Conservation (phyloP, 441 rosid genomes). For the Gossypium gossypioides region DNA sequence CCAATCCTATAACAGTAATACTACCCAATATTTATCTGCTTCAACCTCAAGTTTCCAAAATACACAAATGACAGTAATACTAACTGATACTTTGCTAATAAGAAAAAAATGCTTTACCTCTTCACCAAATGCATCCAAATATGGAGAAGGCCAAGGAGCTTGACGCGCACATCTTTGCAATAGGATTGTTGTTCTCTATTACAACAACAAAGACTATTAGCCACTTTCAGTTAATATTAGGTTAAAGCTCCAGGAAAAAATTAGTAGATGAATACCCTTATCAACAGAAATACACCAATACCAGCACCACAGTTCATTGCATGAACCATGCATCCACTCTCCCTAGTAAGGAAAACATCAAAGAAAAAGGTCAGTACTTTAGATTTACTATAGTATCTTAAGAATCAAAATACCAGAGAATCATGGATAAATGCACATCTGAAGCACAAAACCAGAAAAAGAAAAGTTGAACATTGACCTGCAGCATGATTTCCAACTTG, state of each 20-base stretch:
- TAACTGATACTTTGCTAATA: neutral
- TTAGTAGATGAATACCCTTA: constrained; percentile 43
- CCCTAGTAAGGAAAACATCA: constrained; percentile 31
- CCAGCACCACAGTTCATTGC: constrained; percentile 85
- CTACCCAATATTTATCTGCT: neutral
- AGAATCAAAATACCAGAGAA: neutral
- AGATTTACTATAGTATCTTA: neutral
- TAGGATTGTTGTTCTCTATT: constrained; percentile 73
- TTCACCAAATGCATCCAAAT: constrained; percentile 94
- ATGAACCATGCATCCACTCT: constrained; percentile 63
- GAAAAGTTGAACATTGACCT: constrained; percentile 39
- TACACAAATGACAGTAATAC: neutral
- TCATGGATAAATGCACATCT: constrained; percentile 5
- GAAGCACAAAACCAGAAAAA: constrained; percentile 7
- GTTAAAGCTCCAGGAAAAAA: neutral
- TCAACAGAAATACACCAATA: constrained; percentile 73
- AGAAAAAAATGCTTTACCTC: constrained; percentile 44
- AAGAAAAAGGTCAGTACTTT: constrained; percentile 1
- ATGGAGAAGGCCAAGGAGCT: constrained; percentile 94
- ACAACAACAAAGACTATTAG: constrained; percentile 15
- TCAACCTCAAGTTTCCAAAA: neutral
- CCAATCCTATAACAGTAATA: neutral
- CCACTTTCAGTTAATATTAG: constrained; percentile 9
- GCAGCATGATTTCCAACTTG: constrained; percentile 80
- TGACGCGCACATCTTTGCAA: constrained; percentile 84